phyloP scores from a whole-genome alignment of 2,329 filamentous ascomycete species.

The Tolypocladium tropicale region DNA sequence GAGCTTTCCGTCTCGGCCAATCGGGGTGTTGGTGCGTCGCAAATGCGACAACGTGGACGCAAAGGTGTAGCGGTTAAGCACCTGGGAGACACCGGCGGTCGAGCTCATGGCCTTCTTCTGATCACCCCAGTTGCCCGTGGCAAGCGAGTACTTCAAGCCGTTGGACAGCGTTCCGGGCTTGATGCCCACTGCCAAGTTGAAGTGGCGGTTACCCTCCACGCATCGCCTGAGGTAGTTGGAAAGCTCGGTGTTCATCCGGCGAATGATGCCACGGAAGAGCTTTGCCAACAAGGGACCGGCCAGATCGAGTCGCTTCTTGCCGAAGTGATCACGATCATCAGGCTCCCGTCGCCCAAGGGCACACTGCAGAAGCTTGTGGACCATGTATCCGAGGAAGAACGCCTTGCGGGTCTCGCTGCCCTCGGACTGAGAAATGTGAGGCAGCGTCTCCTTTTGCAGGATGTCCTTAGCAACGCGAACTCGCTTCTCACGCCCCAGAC shows the following conservation, averaged over 20 bases:
- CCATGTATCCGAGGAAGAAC: conserved; percentile 98
- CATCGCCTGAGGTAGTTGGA: conserved; percentile 86
- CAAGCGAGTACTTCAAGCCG: conserved; percentile 90
- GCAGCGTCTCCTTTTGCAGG: conserved; percentile 91
- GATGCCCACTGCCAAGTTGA: conserved; percentile 83
- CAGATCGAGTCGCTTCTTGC: conserved; percentile 94
- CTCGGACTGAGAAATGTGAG: conserved; percentile 91
- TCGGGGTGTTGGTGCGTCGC: conserved; percentile 92
- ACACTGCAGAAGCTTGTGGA: conserved; percentile 89
- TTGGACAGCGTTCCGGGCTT: conserved; percentile 88
- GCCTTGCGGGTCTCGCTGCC: conserved; percentile 94
- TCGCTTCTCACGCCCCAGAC: conserved; percentile 74
- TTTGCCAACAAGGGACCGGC: conserved; percentile 93
- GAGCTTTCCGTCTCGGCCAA: conserved; percentile 94
- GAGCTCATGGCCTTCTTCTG: conserved; percentile 96
- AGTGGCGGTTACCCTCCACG: conserved; percentile 79
- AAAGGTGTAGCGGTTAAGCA: conserved; percentile 96
- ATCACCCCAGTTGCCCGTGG: conserved; percentile 98
- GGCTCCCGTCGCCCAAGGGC: conserved; percentile 86
- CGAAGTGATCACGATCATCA: conserved; percentile 97
- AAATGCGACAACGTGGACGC: conserved; percentile 94
- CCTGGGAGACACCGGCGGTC: conserved; percentile 95
- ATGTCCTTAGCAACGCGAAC: conserved; percentile 88
- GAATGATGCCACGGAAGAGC: conserved; percentile 85
- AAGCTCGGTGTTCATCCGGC: conserved; percentile 83